Evolutionary conservation across 2,329 filamentous ascomycete species (phyloP).

Genomic region (Scedosporium minutisporum): DNA sequence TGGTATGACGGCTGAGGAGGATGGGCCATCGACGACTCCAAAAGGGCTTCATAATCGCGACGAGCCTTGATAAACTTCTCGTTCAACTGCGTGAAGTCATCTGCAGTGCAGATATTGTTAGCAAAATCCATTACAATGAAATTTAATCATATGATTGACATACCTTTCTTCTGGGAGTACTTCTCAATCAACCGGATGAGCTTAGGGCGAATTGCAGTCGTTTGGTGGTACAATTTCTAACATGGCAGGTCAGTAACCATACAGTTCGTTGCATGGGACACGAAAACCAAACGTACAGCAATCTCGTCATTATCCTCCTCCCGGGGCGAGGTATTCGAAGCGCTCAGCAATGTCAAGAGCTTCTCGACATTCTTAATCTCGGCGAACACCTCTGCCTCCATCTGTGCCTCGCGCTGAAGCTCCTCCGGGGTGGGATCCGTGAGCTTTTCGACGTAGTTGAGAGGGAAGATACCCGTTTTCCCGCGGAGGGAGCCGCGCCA

Average conservation of each 20-base stretch:
- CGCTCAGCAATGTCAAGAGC: slow-evolving; percentile 80
- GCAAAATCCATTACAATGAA: background rate
- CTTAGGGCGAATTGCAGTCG: slow-evolving; percentile 87
- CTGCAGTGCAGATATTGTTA: slow-evolving; percentile 32
- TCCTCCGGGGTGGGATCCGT: slow-evolving; percentile 91
- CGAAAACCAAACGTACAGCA: slow-evolving; percentile 41
- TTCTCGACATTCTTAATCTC: slow-evolving; percentile 57
- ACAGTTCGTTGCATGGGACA: background rate
- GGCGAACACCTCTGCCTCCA: slow-evolving; percentile 66
- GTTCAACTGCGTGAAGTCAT: slow-evolving; percentile 96
- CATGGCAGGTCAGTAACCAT: background rate
- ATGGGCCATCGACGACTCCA: slow-evolving; percentile 94
- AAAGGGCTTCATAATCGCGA: slow-evolving; percentile 88
- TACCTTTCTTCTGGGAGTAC: slow-evolving; percentile 98
- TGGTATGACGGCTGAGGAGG: slow-evolving; percentile 73
- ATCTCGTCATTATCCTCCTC: slow-evolving; percentile 97
- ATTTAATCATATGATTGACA: background rate
- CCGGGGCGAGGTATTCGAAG: slow-evolving; percentile 67
- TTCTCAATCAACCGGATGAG: slow-evolving; percentile 97
- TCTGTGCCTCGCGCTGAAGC: slow-evolving; percentile 88
- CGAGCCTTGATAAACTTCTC: slow-evolving; percentile 99
- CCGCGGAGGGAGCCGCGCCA: slow-evolving; percentile 94
- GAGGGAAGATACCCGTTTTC: slow-evolving; percentile 92
- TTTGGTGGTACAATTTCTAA: slow-evolving; percentile 79
- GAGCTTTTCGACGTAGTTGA: slow-evolving; percentile 98